A percentile compares a stretch with the other conserved stretches of the same genome.
These are phyloP conservation scores for Chaetomiaceae sp. DNA, from an alignment of 2,329 filamentous ascomycete genomes.

Conservation along the genomic window DNA sequence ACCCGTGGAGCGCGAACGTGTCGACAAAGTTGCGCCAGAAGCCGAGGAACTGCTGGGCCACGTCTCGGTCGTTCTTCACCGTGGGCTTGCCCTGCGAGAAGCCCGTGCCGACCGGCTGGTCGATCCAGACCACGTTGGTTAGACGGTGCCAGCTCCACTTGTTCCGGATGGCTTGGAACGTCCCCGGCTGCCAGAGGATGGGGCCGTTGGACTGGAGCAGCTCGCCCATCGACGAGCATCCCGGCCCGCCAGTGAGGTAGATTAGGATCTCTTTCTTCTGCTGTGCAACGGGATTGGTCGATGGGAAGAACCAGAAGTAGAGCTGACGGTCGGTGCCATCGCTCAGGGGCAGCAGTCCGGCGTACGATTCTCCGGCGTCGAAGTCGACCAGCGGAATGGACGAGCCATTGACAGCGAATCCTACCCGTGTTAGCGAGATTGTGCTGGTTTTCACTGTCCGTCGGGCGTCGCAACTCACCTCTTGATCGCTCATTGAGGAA, in stretches of 20 bases:
- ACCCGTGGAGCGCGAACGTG: slow-evolving; percentile 56
- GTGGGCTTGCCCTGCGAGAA: slow-evolving; percentile 59
- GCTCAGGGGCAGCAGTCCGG: slow-evolving; percentile 52
- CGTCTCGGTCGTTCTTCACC: slow-evolving; percentile 57
- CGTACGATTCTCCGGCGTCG: slow-evolving; percentile 58
- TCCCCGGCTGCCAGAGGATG: slow-evolving; percentile 62
- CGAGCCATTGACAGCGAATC: slow-evolving; percentile 56
- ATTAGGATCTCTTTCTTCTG: slow-evolving; percentile 50
- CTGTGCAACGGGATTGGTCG: slow-evolving; percentile 37
- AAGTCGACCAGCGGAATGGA: slow-evolving; percentile 60
- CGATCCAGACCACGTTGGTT: slow-evolving; percentile 69
- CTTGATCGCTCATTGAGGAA: slow-evolving; percentile 10
- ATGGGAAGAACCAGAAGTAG: slow-evolving; percentile 61
- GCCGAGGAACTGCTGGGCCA: slow-evolving; percentile 61
- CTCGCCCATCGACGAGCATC: slow-evolving; percentile 55
- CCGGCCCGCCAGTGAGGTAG: slow-evolving; percentile 50
- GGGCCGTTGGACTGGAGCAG: slow-evolving; percentile 70
- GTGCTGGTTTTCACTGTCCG: not conserved
- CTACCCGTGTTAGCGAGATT: slow-evolving; percentile 29
- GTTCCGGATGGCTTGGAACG: slow-evolving; percentile 55
- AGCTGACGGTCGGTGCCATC: slow-evolving; percentile 40
- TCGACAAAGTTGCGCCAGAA: slow-evolving; percentile 71
- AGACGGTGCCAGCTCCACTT: slow-evolving; percentile 65
- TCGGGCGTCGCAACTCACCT: not conserved
- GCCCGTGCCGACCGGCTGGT: slow-evolving; percentile 58